Conservation (phyloP, 306 rosid species). For the Lathyrus oleraceus region DNA sequence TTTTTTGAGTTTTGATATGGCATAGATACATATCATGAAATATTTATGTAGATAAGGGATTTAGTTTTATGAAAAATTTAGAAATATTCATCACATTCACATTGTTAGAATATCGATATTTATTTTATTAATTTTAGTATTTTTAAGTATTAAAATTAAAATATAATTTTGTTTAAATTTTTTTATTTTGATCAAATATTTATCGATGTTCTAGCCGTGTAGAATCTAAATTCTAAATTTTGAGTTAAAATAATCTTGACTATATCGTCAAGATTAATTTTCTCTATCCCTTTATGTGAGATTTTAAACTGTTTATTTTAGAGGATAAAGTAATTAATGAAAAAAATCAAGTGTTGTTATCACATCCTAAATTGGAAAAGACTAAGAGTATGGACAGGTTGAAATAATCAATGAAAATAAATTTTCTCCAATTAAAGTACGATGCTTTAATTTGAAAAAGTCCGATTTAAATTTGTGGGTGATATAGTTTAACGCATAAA, state of each 20-base stretch:
- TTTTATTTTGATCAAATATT: not conserved
- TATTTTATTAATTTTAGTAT: too few species aligned
- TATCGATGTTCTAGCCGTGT: not conserved
- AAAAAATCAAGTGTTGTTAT: not conserved
- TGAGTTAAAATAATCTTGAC: not conserved
- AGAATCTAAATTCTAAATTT: not conserved
- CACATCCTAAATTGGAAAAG: not conserved
- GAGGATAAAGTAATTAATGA: too few species aligned
- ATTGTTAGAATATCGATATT: not conserved
- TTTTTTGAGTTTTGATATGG: slow-evolving; percentile 23
- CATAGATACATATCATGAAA: not conserved
- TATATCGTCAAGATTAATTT: not conserved
- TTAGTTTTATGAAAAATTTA: too few species aligned
- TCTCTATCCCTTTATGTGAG: not conserved
- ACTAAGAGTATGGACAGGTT: too few species aligned
- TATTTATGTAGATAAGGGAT: not conserved
- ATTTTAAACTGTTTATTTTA: not conserved
- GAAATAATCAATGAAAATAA: too few species aligned
- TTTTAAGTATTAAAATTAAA: too few species aligned
- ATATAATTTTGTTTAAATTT: too few species aligned
- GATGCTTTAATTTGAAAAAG: too few species aligned
- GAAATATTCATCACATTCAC: not conserved
- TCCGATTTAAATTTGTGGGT: too few species aligned
- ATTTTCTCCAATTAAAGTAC: too few species aligned
- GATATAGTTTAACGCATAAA: too few species aligned